A percentile compares a stretch with the other conserved stretches of the same genome.
Evolutionary conservation across 2,329 filamentous ascomycete genomes (phyloP).

Genomic region (Thielaviopsis ethacetica): DNA sequence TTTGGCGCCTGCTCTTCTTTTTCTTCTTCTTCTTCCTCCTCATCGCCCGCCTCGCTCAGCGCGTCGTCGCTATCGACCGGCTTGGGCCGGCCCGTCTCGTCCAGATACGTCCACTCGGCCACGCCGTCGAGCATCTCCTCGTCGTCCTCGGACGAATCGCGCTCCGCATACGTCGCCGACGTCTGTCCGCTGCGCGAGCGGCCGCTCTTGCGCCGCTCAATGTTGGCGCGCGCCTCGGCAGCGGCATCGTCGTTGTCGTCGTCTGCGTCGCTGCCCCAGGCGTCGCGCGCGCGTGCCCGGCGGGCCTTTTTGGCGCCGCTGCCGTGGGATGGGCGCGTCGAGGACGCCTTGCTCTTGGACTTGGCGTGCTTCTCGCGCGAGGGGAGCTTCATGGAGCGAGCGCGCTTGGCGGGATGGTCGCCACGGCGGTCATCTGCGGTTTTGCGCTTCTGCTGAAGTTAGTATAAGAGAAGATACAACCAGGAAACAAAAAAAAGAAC

Average conservation of each 20-base stretch:
- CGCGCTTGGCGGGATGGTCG: constrained; percentile 26
- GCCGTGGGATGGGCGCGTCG: neutral
- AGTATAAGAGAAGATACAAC: neutral
- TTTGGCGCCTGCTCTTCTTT: constrained; percentile 1
- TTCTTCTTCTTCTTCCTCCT: constrained; percentile 14
- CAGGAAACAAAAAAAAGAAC: constrained; percentile 11
- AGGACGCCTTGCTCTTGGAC: constrained; percentile 15
- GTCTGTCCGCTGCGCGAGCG: constrained; percentile 25
- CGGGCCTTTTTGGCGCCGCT: constrained; percentile 4
- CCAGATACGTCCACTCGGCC: constrained; percentile 39
- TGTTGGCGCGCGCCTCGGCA: constrained; percentile 15
- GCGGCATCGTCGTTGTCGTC: constrained; percentile 3
- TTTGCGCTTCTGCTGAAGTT: constrained; percentile 36
- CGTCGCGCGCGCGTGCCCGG: constrained; percentile 5
- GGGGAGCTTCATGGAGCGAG: constrained; percentile 15
- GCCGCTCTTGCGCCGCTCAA: constrained; percentile 40
- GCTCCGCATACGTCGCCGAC: constrained; percentile 36
- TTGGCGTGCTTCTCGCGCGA: constrained; percentile 17
- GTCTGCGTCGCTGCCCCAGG: constrained; percentile 14
- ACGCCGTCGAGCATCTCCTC: constrained; percentile 46
- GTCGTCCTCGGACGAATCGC: constrained; percentile 41
- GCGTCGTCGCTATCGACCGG: constrained; percentile 13
- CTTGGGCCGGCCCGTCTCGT: constrained; percentile 16
- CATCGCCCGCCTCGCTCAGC: constrained; percentile 10
- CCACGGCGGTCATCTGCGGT: constrained; percentile 29